Conservation (phyloP, 2,329 filamentous ascomycete species). For the Colletotrichum kahawae region DNA sequence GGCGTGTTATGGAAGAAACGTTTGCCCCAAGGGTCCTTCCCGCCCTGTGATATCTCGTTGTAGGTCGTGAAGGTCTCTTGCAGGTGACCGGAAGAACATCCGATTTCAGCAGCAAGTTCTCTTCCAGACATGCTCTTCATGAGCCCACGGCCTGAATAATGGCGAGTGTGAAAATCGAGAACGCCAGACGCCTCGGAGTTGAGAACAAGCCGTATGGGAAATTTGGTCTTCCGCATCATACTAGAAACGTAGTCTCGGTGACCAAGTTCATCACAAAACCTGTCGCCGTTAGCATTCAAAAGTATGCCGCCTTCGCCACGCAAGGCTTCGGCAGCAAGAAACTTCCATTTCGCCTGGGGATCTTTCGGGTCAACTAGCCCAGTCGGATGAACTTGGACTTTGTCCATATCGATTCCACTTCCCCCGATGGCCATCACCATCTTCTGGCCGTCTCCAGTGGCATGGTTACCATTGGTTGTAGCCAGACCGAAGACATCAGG, state of each 20-base stretch:
- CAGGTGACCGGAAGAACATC: constrained; percentile 85
- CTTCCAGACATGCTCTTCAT: constrained; percentile 99
- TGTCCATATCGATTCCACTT: constrained; percentile 99
- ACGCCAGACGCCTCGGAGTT: constrained; percentile 99
- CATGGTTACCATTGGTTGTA: constrained; percentile 96
- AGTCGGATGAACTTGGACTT: constrained; percentile 98
- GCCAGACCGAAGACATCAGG: constrained; percentile 91
- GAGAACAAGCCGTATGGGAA: constrained; percentile 93
- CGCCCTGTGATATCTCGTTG: constrained; percentile 93
- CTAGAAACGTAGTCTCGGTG: constrained; percentile 99
- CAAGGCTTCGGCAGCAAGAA: constrained; percentile 96
- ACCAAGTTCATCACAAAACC: constrained; percentile 97
- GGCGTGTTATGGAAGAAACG: constrained; percentile 98
- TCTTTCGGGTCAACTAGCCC: constrained; percentile 99
- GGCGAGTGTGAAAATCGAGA: constrained; percentile 98
- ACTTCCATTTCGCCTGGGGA: constrained; percentile 97
- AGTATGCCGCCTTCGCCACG: constrained; percentile 98
- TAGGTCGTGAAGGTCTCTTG: constrained; percentile 92
- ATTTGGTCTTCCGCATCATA: constrained; percentile 99
- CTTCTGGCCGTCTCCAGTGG: constrained; percentile 99
- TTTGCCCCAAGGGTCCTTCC: constrained; percentile 98
- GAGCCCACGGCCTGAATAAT: constrained; percentile 97
- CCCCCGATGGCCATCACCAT: constrained; percentile 99
- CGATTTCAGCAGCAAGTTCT: constrained; percentile 96
- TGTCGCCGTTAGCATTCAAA: constrained; percentile 91